Percentiles rank a stretch among this genome's conserved stretches.
These are phyloP conservation scores for Sporothrix dimorphospora DNA, from an alignment of 2,329 filamentous ascomycete genomes.

Conservation along the genomic window DNA sequence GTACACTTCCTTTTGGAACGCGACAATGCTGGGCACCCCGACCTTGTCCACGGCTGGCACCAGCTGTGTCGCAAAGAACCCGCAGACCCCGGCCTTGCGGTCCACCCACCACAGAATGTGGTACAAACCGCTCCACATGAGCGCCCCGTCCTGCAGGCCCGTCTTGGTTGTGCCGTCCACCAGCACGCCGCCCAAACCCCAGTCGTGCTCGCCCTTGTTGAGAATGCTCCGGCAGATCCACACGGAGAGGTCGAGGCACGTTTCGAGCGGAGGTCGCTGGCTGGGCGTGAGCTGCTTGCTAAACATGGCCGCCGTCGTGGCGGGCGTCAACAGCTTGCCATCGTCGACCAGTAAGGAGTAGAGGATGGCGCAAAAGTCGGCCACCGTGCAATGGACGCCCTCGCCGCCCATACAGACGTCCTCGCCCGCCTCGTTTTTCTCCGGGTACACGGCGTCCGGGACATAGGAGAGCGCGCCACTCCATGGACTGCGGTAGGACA, in stretches of 20 bases:
- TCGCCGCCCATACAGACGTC: slow-evolving; percentile 38
- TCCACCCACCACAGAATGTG: slow-evolving; percentile 38
- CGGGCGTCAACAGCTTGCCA: slow-evolving; percentile 32
- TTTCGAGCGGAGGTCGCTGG: slow-evolving; percentile 27
- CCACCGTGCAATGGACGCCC: slow-evolving; percentile 33
- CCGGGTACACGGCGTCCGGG: background rate
- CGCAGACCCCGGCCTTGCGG: slow-evolving; percentile 36
- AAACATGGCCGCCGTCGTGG: slow-evolving; percentile 35
- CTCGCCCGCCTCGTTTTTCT: slow-evolving; percentile 23
- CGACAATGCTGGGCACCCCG: slow-evolving; percentile 23
- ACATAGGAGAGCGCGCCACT: slow-evolving; percentile 2
- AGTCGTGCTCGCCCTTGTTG: slow-evolving; percentile 35
- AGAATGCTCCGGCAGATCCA: slow-evolving; percentile 37
- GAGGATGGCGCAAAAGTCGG: slow-evolving; percentile 34
- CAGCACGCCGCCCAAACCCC: slow-evolving; percentile 36
- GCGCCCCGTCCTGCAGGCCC: slow-evolving; percentile 33
- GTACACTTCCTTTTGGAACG: slow-evolving; percentile 28
- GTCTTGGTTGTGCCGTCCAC: slow-evolving; percentile 31
- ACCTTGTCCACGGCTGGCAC: slow-evolving; percentile 26
- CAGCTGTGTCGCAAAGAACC: slow-evolving; percentile 37
- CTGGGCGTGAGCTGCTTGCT: slow-evolving; percentile 31
- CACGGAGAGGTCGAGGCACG: slow-evolving; percentile 31
- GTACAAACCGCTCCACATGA: slow-evolving; percentile 37
- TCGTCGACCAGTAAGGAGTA: slow-evolving; percentile 37
- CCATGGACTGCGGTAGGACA: slow-evolving; percentile 23